Evolutionary conservation across 1,284 basidiomycete species (phyloP), one percentile per base, ranked within the genome.

Genomic region (Farysia itapuensis): DNA sequence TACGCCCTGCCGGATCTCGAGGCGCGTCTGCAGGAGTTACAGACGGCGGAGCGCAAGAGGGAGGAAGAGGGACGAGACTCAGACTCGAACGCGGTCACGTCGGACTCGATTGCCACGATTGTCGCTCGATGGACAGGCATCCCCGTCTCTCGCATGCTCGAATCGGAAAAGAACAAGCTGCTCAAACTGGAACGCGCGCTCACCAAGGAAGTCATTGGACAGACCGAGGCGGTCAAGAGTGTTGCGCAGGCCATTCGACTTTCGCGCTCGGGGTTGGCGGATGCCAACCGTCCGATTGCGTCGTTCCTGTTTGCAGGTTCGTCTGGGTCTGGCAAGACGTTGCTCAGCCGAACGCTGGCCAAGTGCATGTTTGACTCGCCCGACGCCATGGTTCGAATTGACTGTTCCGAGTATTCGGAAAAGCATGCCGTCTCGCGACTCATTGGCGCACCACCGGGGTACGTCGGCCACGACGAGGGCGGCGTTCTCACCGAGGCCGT

Each of bases 1-100:
- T 91, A 89, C 73, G 92, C 92, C 9, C 84, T 98, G 31, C 94
- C 95, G 12, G 74, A 97, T 67, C 81, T 94, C n/a, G 86, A 91
- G 74, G 78, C 81, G 43, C 85, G 86, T 37, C 82, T 96, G 48
- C 77, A 77, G 43, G 70, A 78, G 48, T 77, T 84, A 25, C 81
- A 83, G 69, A 67, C 70, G 9, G 74, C 78, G 29, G 82, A 81
- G 67, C 79, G 80, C 51, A 77, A 74, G 33, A 64, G 72, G 14
- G 75, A 77, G 35, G 76, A 79, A 64, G 63, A 76, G 29, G 58
- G 67, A 21, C 59, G 36, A n/a, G 44, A 67, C 37, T 30, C 41
- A 19, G 51, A 65, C 34, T 49, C 43, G 42, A 73, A 73, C 38
- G 36, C 69, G 0, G 74, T 76, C 19, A 73, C 69, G 13, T 40